phyloP scores from a whole-genome alignment of 179 eudicot species.

The Corrigiola litoralis region DNA sequence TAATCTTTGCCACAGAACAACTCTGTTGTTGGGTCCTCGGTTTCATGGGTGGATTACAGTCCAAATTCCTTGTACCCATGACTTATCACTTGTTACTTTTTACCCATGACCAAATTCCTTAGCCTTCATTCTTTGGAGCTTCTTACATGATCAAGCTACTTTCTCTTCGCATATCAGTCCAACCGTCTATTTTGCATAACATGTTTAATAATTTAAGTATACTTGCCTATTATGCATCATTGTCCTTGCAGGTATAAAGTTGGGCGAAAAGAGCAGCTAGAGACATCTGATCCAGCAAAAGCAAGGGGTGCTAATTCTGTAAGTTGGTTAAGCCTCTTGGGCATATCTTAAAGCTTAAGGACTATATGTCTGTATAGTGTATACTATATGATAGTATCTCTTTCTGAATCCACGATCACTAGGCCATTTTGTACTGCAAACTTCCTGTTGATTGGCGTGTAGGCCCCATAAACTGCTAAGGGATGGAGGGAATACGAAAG shows the following conservation, averaged over 20 bases:
- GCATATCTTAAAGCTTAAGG: background rate
- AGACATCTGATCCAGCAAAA: conserved; percentile 92
- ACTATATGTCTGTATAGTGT: background rate
- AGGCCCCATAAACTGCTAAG: too few species aligned
- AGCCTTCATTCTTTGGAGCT: background rate
- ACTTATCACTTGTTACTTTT: background rate
- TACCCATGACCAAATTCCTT: background rate
- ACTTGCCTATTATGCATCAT: background rate
- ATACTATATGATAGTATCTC: background rate
- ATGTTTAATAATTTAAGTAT: background rate
- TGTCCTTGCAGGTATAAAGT: conserved; percentile 75
- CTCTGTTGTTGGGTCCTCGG: too few species aligned
- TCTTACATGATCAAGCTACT: background rate
- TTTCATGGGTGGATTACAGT: too few species aligned
- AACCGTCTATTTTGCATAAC: background rate
- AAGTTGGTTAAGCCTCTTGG: conserved; percentile 36
- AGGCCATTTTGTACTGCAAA: too few species aligned
- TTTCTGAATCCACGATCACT: too few species aligned
- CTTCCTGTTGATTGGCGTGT: too few species aligned
- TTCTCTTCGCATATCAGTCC: background rate
- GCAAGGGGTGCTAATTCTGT: conserved; percentile 81
- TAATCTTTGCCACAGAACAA: too few species aligned
- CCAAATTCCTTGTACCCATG: too few species aligned
- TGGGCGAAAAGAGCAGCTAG: conserved; percentile 92
- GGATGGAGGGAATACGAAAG: too few species aligned